Evolutionary conservation across 2,329 filamentous ascomycete genomes (phyloP).

Genomic region (Fusarium sp.): DNA sequence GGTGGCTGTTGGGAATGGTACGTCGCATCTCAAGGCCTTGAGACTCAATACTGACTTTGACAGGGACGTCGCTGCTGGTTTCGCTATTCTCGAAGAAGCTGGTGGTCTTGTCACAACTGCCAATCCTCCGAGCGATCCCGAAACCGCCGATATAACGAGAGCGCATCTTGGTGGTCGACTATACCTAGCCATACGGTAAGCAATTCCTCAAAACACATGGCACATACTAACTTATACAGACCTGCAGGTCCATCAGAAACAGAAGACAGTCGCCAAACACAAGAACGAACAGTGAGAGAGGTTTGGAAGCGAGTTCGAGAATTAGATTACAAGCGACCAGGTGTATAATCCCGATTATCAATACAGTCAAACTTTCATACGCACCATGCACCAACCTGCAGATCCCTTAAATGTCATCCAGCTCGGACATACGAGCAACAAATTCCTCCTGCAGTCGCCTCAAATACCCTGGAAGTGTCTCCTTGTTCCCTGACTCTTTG

Average conservation of each 20-base stretch:
- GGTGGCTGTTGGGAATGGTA: constrained; percentile 84
- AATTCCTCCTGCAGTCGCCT: constrained; percentile 75
- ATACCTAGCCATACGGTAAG: constrained; percentile 75
- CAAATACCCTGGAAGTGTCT: constrained; percentile 60
- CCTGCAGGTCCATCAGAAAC: constrained; percentile 70
- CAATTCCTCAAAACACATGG: fast-evolving
- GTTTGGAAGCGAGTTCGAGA: constrained; percentile 76
- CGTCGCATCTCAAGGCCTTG: constrained; percentile 32
- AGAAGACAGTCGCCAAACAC: constrained; percentile 73
- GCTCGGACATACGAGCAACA: constrained; percentile 73
- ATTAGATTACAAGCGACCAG: constrained; percentile 75
- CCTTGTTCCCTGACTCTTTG: constrained; percentile 69
- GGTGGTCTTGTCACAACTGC: constrained; percentile 79
- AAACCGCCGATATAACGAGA: constrained; percentile 67
- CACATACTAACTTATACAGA: constrained; percentile 50
- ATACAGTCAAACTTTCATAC: neutral
- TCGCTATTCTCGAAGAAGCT: constrained; percentile 78
- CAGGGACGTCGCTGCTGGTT: constrained; percentile 80
- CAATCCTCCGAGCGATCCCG: constrained; percentile 71
- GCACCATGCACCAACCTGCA: neutral
- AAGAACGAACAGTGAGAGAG: constrained; percentile 77
- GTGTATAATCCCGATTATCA: constrained; percentile 44
- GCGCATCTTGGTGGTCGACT: constrained; percentile 73
- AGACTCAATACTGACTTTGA: neutral
- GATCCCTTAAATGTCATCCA: constrained; percentile 46